phyloP scores from a whole-genome alignment of 306 rosid genomes.

The Datisca glomerata region DNA sequence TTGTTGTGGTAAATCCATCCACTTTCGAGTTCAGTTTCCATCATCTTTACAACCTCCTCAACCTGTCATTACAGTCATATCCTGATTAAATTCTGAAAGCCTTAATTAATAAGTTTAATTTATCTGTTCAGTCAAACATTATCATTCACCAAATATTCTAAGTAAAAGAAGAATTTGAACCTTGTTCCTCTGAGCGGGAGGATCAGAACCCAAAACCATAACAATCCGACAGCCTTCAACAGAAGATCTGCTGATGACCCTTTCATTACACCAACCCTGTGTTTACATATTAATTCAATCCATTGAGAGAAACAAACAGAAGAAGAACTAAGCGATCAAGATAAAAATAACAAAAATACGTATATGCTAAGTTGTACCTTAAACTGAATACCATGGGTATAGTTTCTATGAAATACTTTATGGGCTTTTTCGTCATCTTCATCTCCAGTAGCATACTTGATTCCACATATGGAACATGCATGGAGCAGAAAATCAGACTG shows the following conservation, averaged over 20 bases:
- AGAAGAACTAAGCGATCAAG: background rate
- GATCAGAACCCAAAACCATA: slow-evolving; percentile 43
- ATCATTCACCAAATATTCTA: background rate
- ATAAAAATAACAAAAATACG: too few species aligned
- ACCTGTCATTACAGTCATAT: slow-evolving; percentile 27
- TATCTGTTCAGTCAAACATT: too few species aligned
- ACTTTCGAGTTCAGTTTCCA: slow-evolving; percentile 69
- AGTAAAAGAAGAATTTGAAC: slow-evolving; percentile 13
- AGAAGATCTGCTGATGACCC: slow-evolving; percentile 19
- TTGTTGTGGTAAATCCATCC: slow-evolving; percentile 52
- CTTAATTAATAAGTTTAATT: too few species aligned
- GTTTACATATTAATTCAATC: background rate
- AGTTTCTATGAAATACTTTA: slow-evolving; percentile 48
- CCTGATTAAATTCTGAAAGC: too few species aligned
- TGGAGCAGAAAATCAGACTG: slow-evolving; percentile 63
- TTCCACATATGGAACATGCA: slow-evolving; percentile 45
- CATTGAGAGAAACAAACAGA: slow-evolving; percentile 1
- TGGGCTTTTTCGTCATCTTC: slow-evolving; percentile 57
- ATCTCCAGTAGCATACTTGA: slow-evolving; percentile 57
- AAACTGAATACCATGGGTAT: slow-evolving; percentile 53
- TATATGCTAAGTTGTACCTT: slow-evolving; percentile 28
- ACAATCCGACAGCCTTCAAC: slow-evolving; percentile 30
- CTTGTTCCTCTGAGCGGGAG: slow-evolving; percentile 49
- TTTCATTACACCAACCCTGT: slow-evolving; percentile 65
- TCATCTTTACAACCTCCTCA: slow-evolving; percentile 51